Evolutionary conservation across 129 eudicot genomes (phyloP).

Genomic region (Glebionis coronaria): DNA sequence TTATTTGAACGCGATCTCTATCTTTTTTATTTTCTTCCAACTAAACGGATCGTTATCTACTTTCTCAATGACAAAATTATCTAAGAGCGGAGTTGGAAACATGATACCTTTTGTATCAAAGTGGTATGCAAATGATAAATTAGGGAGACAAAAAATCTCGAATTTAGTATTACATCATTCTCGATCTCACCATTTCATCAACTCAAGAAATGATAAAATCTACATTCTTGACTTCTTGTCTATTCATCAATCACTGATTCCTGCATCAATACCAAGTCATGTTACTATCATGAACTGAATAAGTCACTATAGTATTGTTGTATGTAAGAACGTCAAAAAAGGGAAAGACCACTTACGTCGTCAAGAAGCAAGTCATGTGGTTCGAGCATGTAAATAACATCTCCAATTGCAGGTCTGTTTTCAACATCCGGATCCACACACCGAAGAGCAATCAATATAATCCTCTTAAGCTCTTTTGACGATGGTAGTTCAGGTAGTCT

Average conservation of each 20-base stretch:
- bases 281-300: neutral
- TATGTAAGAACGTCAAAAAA: neutral
- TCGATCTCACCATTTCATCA: too few species aligned
- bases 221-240: neutral
- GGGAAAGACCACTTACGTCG: constrained; percentile 32
- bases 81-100: too few species aligned
- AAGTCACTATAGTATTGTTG: neutral
- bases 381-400: constrained; percentile 54
- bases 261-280: constrained; percentile 14
- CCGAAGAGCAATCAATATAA: constrained; percentile 46
- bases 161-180: too few species aligned
- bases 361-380: constrained; percentile 50
- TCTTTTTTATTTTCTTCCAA: too few species aligned
- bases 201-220: neutral
- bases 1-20: too few species aligned
- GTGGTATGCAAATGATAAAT: too few species aligned
- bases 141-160: too few species aligned
- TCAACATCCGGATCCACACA: constrained; percentile 49
- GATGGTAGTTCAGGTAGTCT: constrained; percentile 35
- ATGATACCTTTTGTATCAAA: too few species aligned
- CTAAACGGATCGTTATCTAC: too few species aligned
- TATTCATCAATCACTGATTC: constrained; percentile 5
- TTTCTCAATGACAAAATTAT: too few species aligned
- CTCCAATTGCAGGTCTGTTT: constrained; percentile 53
- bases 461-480: constrained; percentile 40